Evolutionary conservation across 2,329 filamentous ascomycete genomes (phyloP).

Genomic region (Trichoderma oligosporum): DNA sequence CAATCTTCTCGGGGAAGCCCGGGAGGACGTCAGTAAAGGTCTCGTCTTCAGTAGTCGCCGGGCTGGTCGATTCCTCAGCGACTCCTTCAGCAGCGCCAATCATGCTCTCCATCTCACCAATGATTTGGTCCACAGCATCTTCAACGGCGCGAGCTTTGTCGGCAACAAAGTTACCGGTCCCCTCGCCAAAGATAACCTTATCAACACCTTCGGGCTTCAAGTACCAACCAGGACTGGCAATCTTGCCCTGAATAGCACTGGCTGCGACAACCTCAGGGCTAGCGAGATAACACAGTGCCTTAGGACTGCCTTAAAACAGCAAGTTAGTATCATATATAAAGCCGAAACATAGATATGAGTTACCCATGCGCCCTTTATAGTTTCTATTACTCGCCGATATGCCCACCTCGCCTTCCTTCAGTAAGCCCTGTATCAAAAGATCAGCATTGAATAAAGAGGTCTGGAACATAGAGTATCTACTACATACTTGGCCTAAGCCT

Average conservation of each 20-base stretch:
- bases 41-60: slow-evolving; percentile 21
- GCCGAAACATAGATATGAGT: no score
- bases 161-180: slow-evolving; percentile 60
- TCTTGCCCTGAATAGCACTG: slow-evolving; percentile 70
- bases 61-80: neutral
- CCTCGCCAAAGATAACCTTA: slow-evolving; percentile 68
- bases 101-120: slow-evolving; percentile 49
- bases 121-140: slow-evolving; percentile 67
- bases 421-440: slow-evolving; percentile 62
- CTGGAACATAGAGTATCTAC: no score
- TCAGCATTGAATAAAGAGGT: no score
- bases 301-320: no score
- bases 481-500: no score
- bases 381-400: slow-evolving; percentile 83
- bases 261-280: slow-evolving; percentile 91
- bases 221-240: slow-evolving; percentile 76
- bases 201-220: slow-evolving; percentile 63
- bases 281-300: slow-evolving; percentile 82
- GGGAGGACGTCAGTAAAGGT: slow-evolving; percentile 59
- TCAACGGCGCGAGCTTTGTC: slow-evolving; percentile 64
- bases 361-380: slow-evolving; percentile 92
- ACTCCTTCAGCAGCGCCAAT: slow-evolving; percentile 21
- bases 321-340: no score
- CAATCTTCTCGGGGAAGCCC: slow-evolving; percentile 79
- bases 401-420: slow-evolving; percentile 79